These are phyloP conservation scores for Thalassiosira pacifica DNA, from an alignment of 352 stramenopile species.

Conservation along the genomic window DNA sequence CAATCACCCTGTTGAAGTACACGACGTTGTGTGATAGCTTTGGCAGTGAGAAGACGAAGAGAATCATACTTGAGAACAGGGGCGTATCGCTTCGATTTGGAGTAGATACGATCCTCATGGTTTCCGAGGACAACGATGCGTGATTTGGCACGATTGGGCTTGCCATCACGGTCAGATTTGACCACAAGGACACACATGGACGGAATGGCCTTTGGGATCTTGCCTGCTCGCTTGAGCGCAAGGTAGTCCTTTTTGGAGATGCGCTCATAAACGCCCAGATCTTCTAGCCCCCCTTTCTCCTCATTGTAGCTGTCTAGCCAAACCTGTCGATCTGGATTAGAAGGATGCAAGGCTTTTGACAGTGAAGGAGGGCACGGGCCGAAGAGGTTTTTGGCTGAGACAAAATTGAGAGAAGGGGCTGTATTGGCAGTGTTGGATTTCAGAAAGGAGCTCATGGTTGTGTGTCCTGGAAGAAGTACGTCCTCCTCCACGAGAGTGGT, in stretches of 20 bases:
- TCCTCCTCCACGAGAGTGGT: neutral
- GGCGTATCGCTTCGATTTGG: neutral
- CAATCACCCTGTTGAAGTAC: too few relatives aligned
- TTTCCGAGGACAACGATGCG: neutral
- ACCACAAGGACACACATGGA: neutral
- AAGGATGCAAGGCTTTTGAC: neutral
- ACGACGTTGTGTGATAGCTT: too few relatives aligned
- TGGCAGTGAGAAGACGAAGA: too few relatives aligned
- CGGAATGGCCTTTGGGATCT: conserved; percentile 2
- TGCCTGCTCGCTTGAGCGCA: neutral
- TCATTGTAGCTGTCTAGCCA: conserved; percentile 37
- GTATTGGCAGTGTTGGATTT: conserved; percentile 2
- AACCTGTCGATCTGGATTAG: conserved; percentile 27
- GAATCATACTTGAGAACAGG: too few relatives aligned
- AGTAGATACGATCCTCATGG: neutral
- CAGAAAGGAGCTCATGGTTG: conserved; percentile 19
- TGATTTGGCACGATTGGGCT: neutral
- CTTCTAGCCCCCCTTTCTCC: conserved; percentile 27
- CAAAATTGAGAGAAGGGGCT: conserved; percentile 4
- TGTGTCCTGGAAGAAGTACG: conserved; percentile 34
- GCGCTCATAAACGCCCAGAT: conserved; percentile 1
- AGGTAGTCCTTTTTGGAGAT: conserved; percentile 24
- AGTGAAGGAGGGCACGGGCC: conserved; percentile 21
- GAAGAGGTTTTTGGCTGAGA: conserved; percentile 6
- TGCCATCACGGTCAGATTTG: neutral